Conservation (phyloP, 1,284 basidiomycete species). For the Tremellales sp. region DNA sequence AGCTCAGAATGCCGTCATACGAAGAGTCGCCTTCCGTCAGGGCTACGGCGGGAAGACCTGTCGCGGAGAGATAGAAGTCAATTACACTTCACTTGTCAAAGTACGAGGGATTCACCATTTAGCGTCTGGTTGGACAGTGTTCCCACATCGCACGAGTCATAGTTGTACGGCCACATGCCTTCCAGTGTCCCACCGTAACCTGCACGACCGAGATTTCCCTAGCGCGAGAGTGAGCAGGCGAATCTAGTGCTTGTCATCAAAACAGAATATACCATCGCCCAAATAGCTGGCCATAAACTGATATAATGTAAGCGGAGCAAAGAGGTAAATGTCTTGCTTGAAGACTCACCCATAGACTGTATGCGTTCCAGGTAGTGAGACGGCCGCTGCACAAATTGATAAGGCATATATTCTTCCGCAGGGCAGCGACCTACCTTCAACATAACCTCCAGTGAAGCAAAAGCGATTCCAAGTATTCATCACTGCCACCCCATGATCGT, state of each 20-base stretch:
- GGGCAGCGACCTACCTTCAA: slow-evolving; percentile 57
- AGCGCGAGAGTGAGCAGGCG: background rate
- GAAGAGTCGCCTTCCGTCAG: slow-evolving; percentile 32
- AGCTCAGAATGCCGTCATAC: slow-evolving; percentile 50
- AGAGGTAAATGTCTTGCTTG: background rate
- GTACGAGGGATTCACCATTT: slow-evolving; percentile 25
- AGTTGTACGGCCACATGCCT: slow-evolving; percentile 55
- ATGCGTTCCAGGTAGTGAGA: slow-evolving; percentile 74
- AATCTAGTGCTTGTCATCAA: background rate
- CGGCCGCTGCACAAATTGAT: slow-evolving; percentile 33
- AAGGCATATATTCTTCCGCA: background rate
- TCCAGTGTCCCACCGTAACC: slow-evolving; percentile 49
- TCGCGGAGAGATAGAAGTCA: slow-evolving; percentile 12
- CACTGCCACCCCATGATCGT: slow-evolving; percentile 26
- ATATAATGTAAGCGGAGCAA: background rate
- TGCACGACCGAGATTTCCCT: slow-evolving; percentile 51
- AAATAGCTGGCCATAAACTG: slow-evolving; percentile 56
- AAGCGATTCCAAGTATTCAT: slow-evolving; percentile 75
- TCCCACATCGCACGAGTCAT: slow-evolving; percentile 54
- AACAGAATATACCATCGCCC: slow-evolving; percentile 45
- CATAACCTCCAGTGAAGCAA: slow-evolving; percentile 82
- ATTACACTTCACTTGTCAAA: slow-evolving; percentile 11
- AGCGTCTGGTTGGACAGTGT: slow-evolving; percentile 56
- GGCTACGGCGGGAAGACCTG: slow-evolving; percentile 29
- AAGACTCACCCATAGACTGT: slow-evolving; percentile 57